Conservation (phyloP, 495 filamentous ascomycete species). For the Pseudomonodictys pantanalensis region DNA sequence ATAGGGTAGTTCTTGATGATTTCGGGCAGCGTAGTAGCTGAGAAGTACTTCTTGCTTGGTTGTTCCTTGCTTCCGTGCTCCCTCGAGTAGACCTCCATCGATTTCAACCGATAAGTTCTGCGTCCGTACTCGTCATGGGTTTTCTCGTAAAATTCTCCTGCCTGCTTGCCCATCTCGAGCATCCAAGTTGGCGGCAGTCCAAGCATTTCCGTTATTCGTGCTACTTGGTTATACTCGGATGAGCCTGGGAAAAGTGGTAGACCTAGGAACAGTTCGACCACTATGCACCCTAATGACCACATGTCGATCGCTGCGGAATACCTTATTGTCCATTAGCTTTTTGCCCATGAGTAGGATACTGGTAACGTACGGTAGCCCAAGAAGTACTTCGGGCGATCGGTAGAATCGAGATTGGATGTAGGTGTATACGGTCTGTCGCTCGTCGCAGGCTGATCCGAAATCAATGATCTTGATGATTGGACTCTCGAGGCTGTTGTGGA, state of each 20-base stretch:
- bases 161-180: constrained; percentile 98
- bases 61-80: constrained; percentile 97
- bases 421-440: constrained; percentile 97
- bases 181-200: constrained; percentile 97
- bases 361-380: constrained; percentile 72
- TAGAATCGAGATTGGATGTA: constrained; percentile 99
- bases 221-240: constrained; percentile 98
- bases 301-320: constrained; percentile 99
- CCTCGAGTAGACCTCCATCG: constrained; percentile 93
- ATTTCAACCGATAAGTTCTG: constrained; percentile 87
- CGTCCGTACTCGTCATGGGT: constrained; percentile 86
- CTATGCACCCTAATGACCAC: constrained; percentile 99
- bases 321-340: constrained; percentile 40
- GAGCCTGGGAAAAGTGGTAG: constrained; percentile 95
- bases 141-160: constrained; percentile 97
- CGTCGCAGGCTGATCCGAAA: constrained; percentile 98
- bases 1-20: constrained; percentile 97
- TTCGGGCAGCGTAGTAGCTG: constrained; percentile 86
- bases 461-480: constrained; percentile 99
- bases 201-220: constrained; percentile 97
- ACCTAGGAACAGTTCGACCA: constrained; percentile 95
- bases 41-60: constrained; percentile 99
- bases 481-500: constrained; percentile 72
- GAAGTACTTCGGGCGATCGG: constrained; percentile 90
- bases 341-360: background rate